These are phyloP conservation scores for Murraya koenigii DNA, from an alignment of 345 rosid species.

Conservation along the genomic window DNA sequence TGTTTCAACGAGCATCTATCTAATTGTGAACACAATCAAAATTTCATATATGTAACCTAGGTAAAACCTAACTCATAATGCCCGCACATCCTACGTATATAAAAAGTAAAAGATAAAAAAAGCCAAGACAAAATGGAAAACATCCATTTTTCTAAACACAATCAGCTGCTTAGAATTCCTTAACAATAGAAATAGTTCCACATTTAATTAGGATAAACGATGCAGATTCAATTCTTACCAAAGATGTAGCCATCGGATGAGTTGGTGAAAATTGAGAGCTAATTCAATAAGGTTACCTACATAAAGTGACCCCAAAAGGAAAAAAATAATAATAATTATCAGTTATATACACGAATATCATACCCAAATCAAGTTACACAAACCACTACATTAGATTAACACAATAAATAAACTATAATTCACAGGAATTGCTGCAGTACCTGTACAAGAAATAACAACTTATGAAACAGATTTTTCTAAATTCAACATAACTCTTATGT, in stretches of 20 bases:
- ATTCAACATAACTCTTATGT: not conserved
- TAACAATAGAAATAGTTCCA: not conserved
- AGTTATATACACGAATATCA: not conserved
- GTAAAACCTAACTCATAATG: not conserved
- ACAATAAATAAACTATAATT: not conserved
- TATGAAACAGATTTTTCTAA: not conserved
- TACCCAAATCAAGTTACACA: not conserved
- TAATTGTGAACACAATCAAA: not conserved
- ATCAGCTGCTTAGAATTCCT: not conserved
- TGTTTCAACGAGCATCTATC: not conserved
- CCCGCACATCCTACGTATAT: not conserved
- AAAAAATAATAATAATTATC: not conserved
- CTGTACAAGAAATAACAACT: not conserved
- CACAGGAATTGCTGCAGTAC: not conserved
- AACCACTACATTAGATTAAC: not conserved
- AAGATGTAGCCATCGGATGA: constrained; percentile 9
- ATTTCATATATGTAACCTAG: not conserved
- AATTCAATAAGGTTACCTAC: not conserved
- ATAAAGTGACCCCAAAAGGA: not conserved
- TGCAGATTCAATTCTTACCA: constrained; percentile 11
- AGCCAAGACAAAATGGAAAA: not conserved
- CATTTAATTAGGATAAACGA: not conserved
- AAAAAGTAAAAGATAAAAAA: not conserved
- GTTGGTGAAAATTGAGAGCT: not conserved
- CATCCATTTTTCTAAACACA: not conserved